Base-by-base conservation (phyloP, 805 yeast genomes). In the Tetrapisispora iriomotensis region DNA sequence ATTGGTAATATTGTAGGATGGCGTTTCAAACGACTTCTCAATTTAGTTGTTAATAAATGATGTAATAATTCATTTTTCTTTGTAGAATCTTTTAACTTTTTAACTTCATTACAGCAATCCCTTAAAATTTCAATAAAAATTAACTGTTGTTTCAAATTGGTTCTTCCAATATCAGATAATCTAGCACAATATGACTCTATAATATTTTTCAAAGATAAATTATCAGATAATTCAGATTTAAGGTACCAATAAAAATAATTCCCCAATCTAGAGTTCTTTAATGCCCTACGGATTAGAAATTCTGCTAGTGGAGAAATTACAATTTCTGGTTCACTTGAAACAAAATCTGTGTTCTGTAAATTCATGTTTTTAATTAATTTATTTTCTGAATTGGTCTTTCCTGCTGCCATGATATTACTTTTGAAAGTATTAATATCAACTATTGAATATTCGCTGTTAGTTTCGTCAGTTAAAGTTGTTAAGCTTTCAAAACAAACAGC, bases 171-270 rank as follows among this genome's bases (percentile, higher is more conserved):
- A 40, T 37, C 49, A 39, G 50, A 45, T 46, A 57, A 42, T 48
- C 56, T 62, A 29, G 62, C 58, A 44, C 67, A 47, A 45, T 71
- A 77, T 31, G 71, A 71, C 6, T 67, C 64, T 30, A 72, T 46
- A 7, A 76, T 68, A 14, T 70, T 72, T 58, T 61, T 49, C 62
- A 77, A 19, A 67, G 63, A 25, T 3, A 71, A 72, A 30, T 70
- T 73, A 41, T 84, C 95, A 50, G 81, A 85, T 23, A 81, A 74
- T 53, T 90, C 96, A 2, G 94, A 95, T 46, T 79, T 80, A 37
- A 92, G 72, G 54, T 81, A 85, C 97, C 98, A 92, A 58, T 85
- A 88, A 44, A 94, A 76, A 53, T 74, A 85, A 53, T 79, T 87
- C 0, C 95, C 92, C 29, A 94, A 65, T 15, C 72, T 66, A 17